Base-by-base conservation (phyloP, 2,329 filamentous ascomycete genomes). In the Ophiosphaerella narmari region DNA sequence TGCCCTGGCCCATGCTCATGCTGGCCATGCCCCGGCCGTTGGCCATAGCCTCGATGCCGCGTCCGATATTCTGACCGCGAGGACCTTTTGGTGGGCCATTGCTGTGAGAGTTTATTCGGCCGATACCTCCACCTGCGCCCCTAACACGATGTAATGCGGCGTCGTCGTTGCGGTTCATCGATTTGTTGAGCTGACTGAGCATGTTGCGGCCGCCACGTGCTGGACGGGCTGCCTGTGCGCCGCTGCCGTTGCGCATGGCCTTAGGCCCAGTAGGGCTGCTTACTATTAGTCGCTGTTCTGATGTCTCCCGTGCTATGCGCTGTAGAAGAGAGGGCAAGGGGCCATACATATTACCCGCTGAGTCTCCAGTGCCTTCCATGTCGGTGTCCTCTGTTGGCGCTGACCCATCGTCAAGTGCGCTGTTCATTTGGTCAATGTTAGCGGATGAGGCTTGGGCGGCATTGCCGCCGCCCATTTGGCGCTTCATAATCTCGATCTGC, bases 211-310 rank as follows among this genome's bases (percentile, higher is more conserved):
- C 58, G 35, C 62, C 59, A 60, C 90, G 86, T 51, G 64, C 74
- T 46, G 69, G 75, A 46, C 46, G 65, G 18, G 48, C 48, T 53
- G 57, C 48, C 45, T 61, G 58, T 14, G 56, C 46, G 24, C 65
- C 67, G 62, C 78, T 83, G 44, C 84, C 84, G 70, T 88, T 90
- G 67, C 94, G 89, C 91, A 97, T 96, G 31, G 92, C 91, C 72
- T 92, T 94, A 14, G 94, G 94, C 48, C 93, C 94, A 43, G 91
- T 97, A 8, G 94, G 94, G 67, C 93, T 97, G 66, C n/a, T n/a
- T 24, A 14, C n/a, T 47, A 57, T 71, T 55, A 70, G 67, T 35
- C 4, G 26, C 7, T 45, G 50, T 41, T 21, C 34, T 16, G 43
- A 32, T 33, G 29, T 29, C 8, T 23, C n/a, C 29, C 4, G 29